Evolutionary conservation across 1,284 basidiomycete genomes (phyloP).

Genomic region (Sanghuangporus baumii): DNA sequence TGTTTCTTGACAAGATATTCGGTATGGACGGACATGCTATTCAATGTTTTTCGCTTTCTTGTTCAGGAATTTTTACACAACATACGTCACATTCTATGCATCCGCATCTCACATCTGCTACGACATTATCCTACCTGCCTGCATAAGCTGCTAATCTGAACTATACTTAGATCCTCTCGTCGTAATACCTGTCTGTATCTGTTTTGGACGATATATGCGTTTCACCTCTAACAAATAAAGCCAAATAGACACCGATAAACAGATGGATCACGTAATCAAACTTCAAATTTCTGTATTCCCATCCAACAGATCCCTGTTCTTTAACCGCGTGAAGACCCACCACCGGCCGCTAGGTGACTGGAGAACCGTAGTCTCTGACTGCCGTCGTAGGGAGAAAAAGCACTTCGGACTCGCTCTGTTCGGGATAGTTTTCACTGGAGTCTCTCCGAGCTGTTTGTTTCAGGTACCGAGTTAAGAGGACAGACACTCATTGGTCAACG

Average conservation of each 20-base stretch:
- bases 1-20: background rate
- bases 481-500: too few species aligned
- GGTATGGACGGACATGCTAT: background rate
- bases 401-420: too few species aligned
- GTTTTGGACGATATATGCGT: background rate
- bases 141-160: background rate
- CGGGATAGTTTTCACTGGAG: too few species aligned
- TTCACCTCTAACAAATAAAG: background rate
- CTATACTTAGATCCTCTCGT: background rate
- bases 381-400: too few species aligned
- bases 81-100: background rate
- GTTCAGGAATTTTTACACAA: background rate
- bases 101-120: background rate
- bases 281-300: too few species aligned
- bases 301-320: too few species aligned
- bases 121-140: background rate
- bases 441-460: too few species aligned
- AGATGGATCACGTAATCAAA: background rate
- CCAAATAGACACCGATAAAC: background rate
- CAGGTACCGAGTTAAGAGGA: too few species aligned
- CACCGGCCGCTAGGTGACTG: too few species aligned
- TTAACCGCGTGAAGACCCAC: too few species aligned
- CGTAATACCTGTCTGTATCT: background rate
- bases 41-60: background rate
- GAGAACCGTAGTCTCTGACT: too few species aligned